These are phyloP conservation scores for Globisporangium spinosum DNA, from an alignment of 352 stramenopile species.

Conservation along the genomic window DNA sequence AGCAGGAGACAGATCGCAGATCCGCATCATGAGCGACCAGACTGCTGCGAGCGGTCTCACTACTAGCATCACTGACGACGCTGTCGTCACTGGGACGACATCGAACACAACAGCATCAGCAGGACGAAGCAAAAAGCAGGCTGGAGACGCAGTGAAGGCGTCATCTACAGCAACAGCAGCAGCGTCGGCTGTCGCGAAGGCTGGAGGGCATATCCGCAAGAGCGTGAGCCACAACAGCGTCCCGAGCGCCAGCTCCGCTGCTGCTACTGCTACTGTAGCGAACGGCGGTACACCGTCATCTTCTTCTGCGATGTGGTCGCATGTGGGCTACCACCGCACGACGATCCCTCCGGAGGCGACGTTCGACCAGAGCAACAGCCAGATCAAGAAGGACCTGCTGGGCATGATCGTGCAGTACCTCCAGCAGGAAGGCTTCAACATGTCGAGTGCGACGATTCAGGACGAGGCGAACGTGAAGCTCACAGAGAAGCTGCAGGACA, in stretches of 20 bases:
- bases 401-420: conserved; percentile 87
- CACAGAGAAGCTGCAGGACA: conserved; percentile 63
- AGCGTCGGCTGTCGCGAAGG: not conserved
- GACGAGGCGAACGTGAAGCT: conserved; percentile 87
- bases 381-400: conserved; percentile 84
- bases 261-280: not conserved
- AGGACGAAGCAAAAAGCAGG: conserved; percentile 1
- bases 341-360: conserved; percentile 75
- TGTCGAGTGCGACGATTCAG: conserved; percentile 83
- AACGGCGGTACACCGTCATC: not conserved
- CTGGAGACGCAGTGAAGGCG: not conserved
- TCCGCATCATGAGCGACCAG: not conserved
- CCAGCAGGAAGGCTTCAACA: conserved; percentile 72
- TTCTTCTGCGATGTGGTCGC: conserved; percentile 45
- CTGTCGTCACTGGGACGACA: not conserved
- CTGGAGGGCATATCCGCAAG: conserved; percentile 15
- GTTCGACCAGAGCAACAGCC: conserved; percentile 64
- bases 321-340: conserved; percentile 82
- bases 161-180: not conserved
- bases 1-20: not conserved
- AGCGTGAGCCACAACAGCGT: conserved; percentile 19
- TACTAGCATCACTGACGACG: not conserved
- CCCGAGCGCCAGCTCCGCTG: not conserved
- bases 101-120: not conserved
- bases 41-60: not conserved